Evolutionary conservation across 1,139 yeast species (phyloP), one percentile per base, ranked within the genome.

Genomic region (Blastobotrys arbuscula): DNA sequence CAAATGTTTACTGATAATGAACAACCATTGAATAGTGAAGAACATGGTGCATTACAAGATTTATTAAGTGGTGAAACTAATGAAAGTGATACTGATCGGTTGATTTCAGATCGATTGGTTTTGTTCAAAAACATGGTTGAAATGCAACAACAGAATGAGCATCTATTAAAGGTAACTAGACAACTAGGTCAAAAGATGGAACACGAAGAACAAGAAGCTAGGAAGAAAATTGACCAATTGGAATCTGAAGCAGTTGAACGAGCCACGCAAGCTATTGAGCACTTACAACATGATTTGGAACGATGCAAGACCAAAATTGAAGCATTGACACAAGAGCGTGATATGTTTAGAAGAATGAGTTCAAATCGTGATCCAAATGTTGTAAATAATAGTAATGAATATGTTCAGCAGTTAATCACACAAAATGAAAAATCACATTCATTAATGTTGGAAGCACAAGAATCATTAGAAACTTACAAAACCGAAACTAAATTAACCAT

Each of bases 21-120:
- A 35, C 77, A 77, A 34, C 85, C 89, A 5, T 69, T 86, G 33
- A 70, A 81, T 9, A 67, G 75, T 0, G 72, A 74, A 26, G 95
- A 86, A 59, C 74, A 75, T 55, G 70, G 70, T 30, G 79, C 80
- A 2, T 70, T 78, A 47, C 80, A 77, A 42, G 67, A 57, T 64
- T 73, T 60, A 69, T 75, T 66, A 9, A 44, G 66, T 13, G 60
- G 70, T 15, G 65, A 63, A 38, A 67, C 68, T 38, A 55, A 66
- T n/a, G 79, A 74, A 51, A 73, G 82, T 2, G 95, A 86, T 60
- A 81, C 95, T 1, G 94, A 85, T 57, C 66, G 63, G 40, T 65
- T 88, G 39, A 86, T 92, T 15, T 74, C 89, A 3, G 83, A 84
- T 48, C 75, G 95, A 51, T 70, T 92, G 43, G 82, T 88, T 0